These are phyloP conservation scores for Suillus occidentalis DNA, from an alignment of 768 basidiomycete genomes.

Conservation along the genomic window DNA sequence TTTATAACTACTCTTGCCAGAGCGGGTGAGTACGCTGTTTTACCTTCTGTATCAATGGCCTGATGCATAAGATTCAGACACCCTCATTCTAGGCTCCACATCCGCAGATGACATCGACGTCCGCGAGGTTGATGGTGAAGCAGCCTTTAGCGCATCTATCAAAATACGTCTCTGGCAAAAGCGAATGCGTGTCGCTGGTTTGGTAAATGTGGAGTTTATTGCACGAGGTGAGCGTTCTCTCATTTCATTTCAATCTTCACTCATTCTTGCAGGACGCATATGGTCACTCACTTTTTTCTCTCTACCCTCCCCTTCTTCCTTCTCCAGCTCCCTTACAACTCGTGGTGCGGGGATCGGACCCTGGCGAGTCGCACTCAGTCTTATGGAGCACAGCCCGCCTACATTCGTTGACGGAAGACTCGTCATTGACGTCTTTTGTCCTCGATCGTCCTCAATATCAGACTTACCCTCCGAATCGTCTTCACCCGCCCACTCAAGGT, in stretches of 20 bases:
- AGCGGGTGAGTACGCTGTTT: constrained; percentile 10
- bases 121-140: constrained; percentile 49
- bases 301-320: constrained; percentile 5
- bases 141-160: constrained; percentile 47
- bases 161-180: constrained; percentile 51
- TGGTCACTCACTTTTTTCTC: constrained; percentile 29
- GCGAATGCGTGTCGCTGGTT: constrained; percentile 63
- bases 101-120: constrained; percentile 57
- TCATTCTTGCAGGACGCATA: constrained; percentile 21
- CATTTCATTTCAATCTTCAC: background rate
- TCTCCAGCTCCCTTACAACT: background rate
- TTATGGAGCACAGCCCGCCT: constrained; percentile 58
- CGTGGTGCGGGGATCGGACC: constrained; percentile 7
- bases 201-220: constrained; percentile 63
- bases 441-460: constrained; percentile 8
- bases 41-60: background rate
- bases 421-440: constrained; percentile 37
- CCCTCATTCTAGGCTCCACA: constrained; percentile 42
- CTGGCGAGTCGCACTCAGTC: constrained; percentile 48
- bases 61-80: constrained; percentile 42
- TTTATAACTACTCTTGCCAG: constrained; percentile 11
- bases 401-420: constrained; percentile 57
- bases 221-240: constrained; percentile 41
- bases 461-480: background rate
- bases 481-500: background rate